Percentiles rank a stretch among this genome's conserved stretches.
These are phyloP conservation scores for Cyberlindnera misumaiensis DNA, from an alignment of 805 yeast species.

Conservation along the genomic window DNA sequence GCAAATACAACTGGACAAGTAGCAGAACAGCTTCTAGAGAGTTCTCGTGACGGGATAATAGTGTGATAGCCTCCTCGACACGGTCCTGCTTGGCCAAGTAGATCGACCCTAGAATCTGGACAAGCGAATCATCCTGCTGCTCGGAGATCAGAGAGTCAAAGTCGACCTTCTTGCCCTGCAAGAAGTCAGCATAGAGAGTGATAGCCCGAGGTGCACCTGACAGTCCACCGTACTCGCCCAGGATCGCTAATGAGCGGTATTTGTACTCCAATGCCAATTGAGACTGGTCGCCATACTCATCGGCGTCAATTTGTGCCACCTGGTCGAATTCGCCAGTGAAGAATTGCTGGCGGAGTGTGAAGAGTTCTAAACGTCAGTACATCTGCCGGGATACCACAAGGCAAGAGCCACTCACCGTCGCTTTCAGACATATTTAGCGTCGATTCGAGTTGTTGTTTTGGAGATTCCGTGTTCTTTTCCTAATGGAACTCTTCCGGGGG, in stretches of 20 bases:
- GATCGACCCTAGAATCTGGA: slow-evolving; percentile 33
- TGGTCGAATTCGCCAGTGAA: slow-evolving; percentile 51
- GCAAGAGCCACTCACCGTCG: slow-evolving; percentile 8
- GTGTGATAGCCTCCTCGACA: slow-evolving; percentile 36
- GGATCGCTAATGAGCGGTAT: slow-evolving; percentile 26
- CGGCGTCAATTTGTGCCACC: slow-evolving; percentile 35
- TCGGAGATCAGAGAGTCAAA: slow-evolving; percentile 18
- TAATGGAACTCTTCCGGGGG: too few species aligned
- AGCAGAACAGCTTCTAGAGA: slow-evolving; percentile 35
- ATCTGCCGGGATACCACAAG: too few species aligned
- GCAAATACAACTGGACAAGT: slow-evolving; percentile 33
- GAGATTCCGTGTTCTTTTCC: too few species aligned
- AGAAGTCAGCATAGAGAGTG: slow-evolving; percentile 21
- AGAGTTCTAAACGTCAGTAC: slow-evolving; percentile 32
- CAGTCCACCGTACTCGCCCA: slow-evolving; percentile 21
- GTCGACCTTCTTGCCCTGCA: slow-evolving; percentile 17
- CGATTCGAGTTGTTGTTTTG: too few species aligned
- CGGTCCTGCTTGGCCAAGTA: slow-evolving; percentile 34
- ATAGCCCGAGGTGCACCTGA: slow-evolving; percentile 17
- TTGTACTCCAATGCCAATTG: slow-evolving; percentile 27
- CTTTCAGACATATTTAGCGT: slow-evolving; percentile 5
- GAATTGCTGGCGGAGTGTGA: slow-evolving; percentile 50
- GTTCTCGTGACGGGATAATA: slow-evolving; percentile 32
- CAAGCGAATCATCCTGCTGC: slow-evolving; percentile 24
- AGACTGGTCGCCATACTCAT: slow-evolving; percentile 29